Conservation (phyloP, 78 protist genomes). For the Fonticula alba region DNA sequence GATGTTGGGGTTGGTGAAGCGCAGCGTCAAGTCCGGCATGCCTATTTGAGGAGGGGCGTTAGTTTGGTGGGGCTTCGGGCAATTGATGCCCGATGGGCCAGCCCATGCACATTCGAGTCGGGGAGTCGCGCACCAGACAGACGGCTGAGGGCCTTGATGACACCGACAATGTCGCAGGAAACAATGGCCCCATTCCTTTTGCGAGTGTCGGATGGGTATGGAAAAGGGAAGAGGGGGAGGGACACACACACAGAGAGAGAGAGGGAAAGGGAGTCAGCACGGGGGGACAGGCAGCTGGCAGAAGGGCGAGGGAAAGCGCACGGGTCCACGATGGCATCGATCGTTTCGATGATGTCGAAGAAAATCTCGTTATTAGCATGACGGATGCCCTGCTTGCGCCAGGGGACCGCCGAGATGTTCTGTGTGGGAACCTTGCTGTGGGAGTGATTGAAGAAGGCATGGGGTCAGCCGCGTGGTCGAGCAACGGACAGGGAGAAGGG, state of each 20-base stretch:
- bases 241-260: too few relatives aligned
- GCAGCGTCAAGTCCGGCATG: constrained; percentile 52
- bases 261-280: background rate
- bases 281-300: too few relatives aligned
- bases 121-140: too few relatives aligned
- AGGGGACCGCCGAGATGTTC: constrained; percentile 25
- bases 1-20: constrained; percentile 39
- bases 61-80: background rate
- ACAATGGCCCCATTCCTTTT: constrained; percentile 34
- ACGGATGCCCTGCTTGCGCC: constrained; percentile 70
- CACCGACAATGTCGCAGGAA: constrained; percentile 37
- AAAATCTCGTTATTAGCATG: constrained; percentile 69
- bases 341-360: constrained; percentile 68
- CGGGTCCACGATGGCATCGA: constrained; percentile 40
- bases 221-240: background rate
- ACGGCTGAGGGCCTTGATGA: constrained; percentile 14
- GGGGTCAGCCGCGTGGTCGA: background rate
- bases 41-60: too few relatives aligned
- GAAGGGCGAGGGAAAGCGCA: too few relatives aligned
- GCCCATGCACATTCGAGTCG: background rate
- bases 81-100: background rate
- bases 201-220: background rate
- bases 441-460: background rate
- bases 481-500: too few relatives aligned
- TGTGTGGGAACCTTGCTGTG: background rate